Evolutionary conservation across 2,329 filamentous ascomycete species (phyloP).

Genomic region (Colletotrichum shisoi): DNA sequence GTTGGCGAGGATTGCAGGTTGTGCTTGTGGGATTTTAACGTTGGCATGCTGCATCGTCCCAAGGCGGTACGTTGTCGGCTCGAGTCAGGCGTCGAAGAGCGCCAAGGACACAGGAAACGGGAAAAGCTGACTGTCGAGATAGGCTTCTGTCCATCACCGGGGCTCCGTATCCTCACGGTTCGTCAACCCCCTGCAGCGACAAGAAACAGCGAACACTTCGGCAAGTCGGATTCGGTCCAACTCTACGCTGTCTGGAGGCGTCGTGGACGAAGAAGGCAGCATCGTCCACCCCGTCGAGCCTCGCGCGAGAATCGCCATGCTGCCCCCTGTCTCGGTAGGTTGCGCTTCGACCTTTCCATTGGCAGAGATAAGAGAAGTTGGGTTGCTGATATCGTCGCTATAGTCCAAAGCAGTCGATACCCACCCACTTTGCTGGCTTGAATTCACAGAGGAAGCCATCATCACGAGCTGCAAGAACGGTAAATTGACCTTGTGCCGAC

Average conservation of each 20-base stretch:
- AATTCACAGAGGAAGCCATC: conserved; percentile 93
- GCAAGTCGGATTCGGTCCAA: conserved; percentile 72
- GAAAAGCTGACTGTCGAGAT: conserved; percentile 25
- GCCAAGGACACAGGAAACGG: conserved; percentile 26
- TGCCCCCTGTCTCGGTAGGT: conserved; percentile 88
- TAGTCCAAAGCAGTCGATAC: conserved; percentile 83
- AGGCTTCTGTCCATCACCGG: conserved; percentile 65
- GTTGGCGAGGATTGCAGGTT: conserved; percentile 93
- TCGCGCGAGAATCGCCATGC: conserved; percentile 80
- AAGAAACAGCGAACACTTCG: conserved; percentile 69
- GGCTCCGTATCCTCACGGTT: conserved; percentile 63
- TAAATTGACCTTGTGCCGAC: conserved; percentile 57
- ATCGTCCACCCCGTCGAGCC: conserved; percentile 84
- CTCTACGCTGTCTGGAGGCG: conserved; percentile 66
- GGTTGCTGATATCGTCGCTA: conserved; percentile 36
- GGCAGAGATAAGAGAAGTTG: neutral
- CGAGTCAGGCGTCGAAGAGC: neutral
- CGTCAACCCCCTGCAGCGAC: conserved; percentile 58
- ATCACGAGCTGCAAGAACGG: conserved; percentile 91
- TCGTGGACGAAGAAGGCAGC: conserved; percentile 61
- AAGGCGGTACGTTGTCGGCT: conserved; percentile 70
- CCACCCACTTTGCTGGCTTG: conserved; percentile 87
- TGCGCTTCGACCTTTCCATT: neutral
- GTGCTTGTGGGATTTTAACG: conserved; percentile 95
- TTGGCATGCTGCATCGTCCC: conserved; percentile 92